A percentile compares a stretch with the other conserved stretches of the same genome.
Conservation (phyloP, 345 rosid genomes). For the Anacardium occidentale region DNA sequence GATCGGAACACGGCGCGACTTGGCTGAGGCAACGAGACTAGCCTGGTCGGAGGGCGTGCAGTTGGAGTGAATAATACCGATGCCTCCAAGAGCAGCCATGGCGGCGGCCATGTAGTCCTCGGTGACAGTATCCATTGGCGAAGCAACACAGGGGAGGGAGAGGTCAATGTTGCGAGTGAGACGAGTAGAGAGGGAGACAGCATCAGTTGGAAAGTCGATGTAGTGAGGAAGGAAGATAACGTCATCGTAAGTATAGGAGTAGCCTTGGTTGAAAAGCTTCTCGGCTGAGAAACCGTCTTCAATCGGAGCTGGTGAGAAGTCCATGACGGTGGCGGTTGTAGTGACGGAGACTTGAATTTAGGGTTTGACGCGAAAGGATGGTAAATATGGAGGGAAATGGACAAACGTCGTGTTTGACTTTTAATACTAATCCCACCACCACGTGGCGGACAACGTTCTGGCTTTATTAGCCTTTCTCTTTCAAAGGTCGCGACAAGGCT, state of each 20-base stretch:
- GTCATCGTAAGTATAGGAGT: conserved; percentile 89
- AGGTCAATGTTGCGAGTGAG: conserved; percentile 69
- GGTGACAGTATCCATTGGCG: conserved; percentile 97
- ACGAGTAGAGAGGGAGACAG: conserved; percentile 68
- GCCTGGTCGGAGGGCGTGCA: conserved; percentile 62
- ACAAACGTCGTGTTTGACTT: too few relatives aligned
- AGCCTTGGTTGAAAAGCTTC: conserved; percentile 70
- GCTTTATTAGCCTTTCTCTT: too few relatives aligned
- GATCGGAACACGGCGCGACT: conserved; percentile 67
- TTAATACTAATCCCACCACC: neutral
- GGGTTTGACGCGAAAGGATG: neutral
- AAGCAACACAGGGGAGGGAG: conserved; percentile 78
- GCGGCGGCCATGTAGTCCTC: conserved; percentile 87
- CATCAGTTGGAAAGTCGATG: conserved; percentile 85
- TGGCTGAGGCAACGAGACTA: conserved; percentile 53
- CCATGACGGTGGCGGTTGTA: neutral
- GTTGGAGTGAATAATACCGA: conserved; percentile 79
- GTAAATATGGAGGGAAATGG: conserved; percentile 22
- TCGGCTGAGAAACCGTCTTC: conserved; percentile 71
- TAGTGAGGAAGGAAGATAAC: conserved; percentile 86
- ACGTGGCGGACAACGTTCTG: neutral
- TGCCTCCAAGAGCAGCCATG: conserved; percentile 82
- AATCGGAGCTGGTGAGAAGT: conserved; percentile 19
- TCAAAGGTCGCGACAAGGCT: too few relatives aligned
- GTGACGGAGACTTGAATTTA: neutral